phyloP scores from a whole-genome alignment of 768 basidiomycete genomes.

The Rhodosporidiobolus sp. region DNA sequence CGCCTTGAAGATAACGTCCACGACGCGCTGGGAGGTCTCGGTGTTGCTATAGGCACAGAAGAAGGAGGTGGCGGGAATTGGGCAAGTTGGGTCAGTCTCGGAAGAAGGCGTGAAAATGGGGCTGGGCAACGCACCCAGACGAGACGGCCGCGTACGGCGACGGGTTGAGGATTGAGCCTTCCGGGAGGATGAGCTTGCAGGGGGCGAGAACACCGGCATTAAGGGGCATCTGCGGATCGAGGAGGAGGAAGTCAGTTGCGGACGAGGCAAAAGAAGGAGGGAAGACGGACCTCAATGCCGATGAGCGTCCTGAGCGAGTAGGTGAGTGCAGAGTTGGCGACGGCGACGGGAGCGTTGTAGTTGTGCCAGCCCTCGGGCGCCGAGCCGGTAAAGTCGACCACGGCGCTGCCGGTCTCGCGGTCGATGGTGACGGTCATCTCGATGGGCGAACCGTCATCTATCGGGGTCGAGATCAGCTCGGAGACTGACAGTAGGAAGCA shows the following conservation, averaged over 20 bases:
- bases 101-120: not conserved
- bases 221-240: constrained; percentile 61
- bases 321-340: constrained; percentile 68
- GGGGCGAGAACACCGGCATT: constrained; percentile 83
- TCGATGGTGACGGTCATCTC: constrained; percentile 73
- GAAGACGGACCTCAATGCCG: constrained; percentile 17
- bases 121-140: too few species aligned
- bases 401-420: constrained; percentile 68
- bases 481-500: too few species aligned
- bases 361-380: constrained; percentile 61
- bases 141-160: constrained; percentile 85
- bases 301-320: constrained; percentile 44
- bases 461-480: too few species aligned
- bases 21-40: constrained; percentile 81
- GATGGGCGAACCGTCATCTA: constrained; percentile 68
- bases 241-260: not conserved
- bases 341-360: constrained; percentile 77
- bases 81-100: not conserved
- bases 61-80: too few species aligned
- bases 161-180: constrained; percentile 71
- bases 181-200: constrained; percentile 62
- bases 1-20: constrained; percentile 87
- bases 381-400: constrained; percentile 67
- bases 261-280: not conserved
- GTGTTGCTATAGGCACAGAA: constrained; percentile 68